Evolutionary conservation across 2,329 filamentous ascomycete species (phyloP).

Genomic region (Cryphonectria naterciae): DNA sequence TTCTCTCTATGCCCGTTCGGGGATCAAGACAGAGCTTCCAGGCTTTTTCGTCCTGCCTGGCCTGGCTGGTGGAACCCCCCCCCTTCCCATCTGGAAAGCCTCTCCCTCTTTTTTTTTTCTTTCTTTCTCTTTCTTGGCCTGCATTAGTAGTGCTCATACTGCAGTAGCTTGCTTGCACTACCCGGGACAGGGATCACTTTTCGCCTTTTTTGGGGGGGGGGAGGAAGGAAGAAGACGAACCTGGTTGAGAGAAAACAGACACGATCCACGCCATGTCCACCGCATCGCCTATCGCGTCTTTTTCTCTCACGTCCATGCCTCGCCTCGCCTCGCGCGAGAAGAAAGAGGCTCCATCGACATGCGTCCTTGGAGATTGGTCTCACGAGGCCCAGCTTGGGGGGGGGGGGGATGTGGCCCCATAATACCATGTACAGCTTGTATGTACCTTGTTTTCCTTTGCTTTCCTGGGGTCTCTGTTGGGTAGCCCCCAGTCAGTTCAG

Average conservation of each 20-base stretch:
- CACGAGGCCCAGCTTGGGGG: conserved; percentile 17
- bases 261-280: neutral
- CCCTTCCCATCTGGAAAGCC: neutral
- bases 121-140: neutral
- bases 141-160: neutral
- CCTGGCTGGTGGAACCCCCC: neutral
- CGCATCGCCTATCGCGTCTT: conserved; percentile 24
- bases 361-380: conserved; percentile 21
- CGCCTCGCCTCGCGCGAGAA: neutral
- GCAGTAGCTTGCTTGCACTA: no score
- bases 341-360: conserved; percentile 24
- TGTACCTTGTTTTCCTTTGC: neutral
- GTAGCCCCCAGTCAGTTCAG: neutral
- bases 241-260: neutral
- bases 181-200: neutral
- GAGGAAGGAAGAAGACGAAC: neutral
- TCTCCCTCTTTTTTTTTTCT: neutral
- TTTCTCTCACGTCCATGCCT: neutral
- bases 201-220: neutral
- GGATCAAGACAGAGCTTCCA: neutral
- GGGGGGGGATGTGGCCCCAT: neutral
- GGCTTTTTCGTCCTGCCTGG: neutral
- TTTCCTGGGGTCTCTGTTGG: conserved; percentile 7
- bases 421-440: neutral
- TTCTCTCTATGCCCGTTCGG: conserved; percentile 16